Conservation (phyloP, 257 asterid species). For the Echium plantagineum region DNA sequence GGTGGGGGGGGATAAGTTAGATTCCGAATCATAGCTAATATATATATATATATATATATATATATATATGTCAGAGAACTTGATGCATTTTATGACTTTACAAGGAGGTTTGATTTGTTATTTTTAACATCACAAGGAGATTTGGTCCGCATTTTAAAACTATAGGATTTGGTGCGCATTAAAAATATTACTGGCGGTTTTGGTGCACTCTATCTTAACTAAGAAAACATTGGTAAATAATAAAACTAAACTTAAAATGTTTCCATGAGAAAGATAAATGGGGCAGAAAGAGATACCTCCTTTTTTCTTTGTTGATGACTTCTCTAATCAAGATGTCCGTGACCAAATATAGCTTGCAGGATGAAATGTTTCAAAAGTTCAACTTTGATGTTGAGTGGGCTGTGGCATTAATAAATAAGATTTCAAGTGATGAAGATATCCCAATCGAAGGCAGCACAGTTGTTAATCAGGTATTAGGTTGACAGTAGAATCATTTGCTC, state of each 20-base stretch:
- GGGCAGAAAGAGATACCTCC: neutral
- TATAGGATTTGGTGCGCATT: too few species aligned
- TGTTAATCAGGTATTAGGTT: slow-evolving; percentile 62
- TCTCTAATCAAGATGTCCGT: slow-evolving; percentile 10
- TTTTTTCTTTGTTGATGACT: neutral
- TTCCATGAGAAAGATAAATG: neutral
- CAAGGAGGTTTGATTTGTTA: too few species aligned
- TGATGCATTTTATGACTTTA: too few species aligned
- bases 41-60: too few species aligned
- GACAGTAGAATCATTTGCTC: slow-evolving; percentile 3
- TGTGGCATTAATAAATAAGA: slow-evolving; percentile 75
- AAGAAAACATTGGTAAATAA: neutral
- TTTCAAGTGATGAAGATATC: slow-evolving; percentile 74
- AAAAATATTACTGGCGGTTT: too few species aligned
- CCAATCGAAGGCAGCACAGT: slow-evolving; percentile 85
- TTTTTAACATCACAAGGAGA: too few species aligned
- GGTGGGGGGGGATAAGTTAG: too few species aligned
- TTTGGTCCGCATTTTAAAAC: too few species aligned
- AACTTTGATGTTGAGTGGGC: slow-evolving; percentile 98
- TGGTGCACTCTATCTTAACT: too few species aligned
- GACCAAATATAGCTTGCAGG: slow-evolving; percentile 65
- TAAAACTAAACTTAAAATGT: neutral
- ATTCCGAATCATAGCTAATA: too few species aligned
- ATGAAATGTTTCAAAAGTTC: slow-evolving; percentile 95
- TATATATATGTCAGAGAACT: too few species aligned